Evolutionary conservation across 305 asterid genomes (phyloP).

Genomic region (Fraxinus velutina): DNA sequence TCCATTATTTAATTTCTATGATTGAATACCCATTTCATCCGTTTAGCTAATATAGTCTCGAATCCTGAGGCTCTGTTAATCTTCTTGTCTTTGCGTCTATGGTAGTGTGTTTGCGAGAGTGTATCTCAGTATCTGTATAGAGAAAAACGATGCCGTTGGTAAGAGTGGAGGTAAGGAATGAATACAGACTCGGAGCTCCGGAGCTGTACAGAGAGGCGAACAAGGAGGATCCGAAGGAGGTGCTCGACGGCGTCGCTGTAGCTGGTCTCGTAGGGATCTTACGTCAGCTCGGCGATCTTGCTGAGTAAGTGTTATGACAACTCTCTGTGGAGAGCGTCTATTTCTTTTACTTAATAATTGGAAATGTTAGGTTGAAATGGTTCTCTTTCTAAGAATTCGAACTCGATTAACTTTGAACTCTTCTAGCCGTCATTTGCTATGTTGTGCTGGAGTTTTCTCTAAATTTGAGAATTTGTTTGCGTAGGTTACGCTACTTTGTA

Average conservation of each 20-base stretch:
- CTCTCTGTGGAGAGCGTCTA: background rate
- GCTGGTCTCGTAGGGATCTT: conserved; percentile 80
- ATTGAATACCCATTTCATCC: background rate
- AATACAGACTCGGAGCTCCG: conserved; percentile 70
- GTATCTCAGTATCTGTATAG: conserved; percentile 37
- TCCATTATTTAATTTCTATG: conserved; percentile 40
- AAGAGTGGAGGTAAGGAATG: conserved; percentile 67
- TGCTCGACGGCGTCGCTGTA: conserved; percentile 71
- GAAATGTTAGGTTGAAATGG: background rate
- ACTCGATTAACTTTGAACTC: background rate
- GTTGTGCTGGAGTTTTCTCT: background rate
- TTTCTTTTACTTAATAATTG: background rate
- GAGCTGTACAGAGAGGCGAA: conserved; percentile 49
- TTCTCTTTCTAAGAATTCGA: background rate
- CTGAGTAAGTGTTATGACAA: conserved; percentile 48
- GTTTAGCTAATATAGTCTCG: background rate
- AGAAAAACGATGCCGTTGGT: conserved; percentile 64
- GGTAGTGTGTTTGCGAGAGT: background rate
- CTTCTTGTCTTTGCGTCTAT: background rate
- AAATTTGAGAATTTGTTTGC: background rate
- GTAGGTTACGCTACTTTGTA: background rate
- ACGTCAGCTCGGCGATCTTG: conserved; percentile 91
- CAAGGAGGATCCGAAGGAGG: conserved; percentile 73
- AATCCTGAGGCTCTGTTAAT: conserved; percentile 3
- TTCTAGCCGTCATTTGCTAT: background rate